Percentiles rank a stretch among this genome's conserved stretches.
Evolutionary conservation across 2,329 filamentous ascomycete species (phyloP).

Genomic region (Colletotrichum euphorbiae): DNA sequence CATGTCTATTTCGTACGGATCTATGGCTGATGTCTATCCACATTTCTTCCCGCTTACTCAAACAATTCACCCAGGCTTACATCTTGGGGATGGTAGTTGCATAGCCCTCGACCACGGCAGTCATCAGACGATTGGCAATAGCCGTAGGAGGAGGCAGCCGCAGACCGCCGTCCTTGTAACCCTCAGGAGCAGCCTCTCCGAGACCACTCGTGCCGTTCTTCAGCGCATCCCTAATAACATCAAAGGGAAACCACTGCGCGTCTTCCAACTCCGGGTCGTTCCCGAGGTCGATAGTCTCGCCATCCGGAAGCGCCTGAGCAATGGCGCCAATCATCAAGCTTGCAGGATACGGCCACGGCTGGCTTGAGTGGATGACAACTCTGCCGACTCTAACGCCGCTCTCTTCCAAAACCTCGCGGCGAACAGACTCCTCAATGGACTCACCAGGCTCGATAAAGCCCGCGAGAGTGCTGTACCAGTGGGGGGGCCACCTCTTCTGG

Average conservation of each 20-base stretch:
- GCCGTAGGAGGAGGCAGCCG: slow-evolving; percentile 86
- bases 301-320: slow-evolving; percentile 81
- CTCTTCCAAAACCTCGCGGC: slow-evolving; percentile 89
- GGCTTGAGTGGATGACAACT: slow-evolving; percentile 84
- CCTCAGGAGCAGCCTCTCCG: slow-evolving; percentile 71
- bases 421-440: slow-evolving; percentile 85
- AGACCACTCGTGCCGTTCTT: slow-evolving; percentile 73
- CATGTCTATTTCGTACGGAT: slow-evolving; percentile 41
- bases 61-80: slow-evolving; percentile 43
- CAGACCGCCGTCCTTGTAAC: slow-evolving; percentile 81
- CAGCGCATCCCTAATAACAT: slow-evolving; percentile 83
- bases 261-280: slow-evolving; percentile 93
- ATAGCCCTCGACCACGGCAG: slow-evolving; percentile 82
- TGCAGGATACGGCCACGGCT: slow-evolving; percentile 89
- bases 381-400: slow-evolving; percentile 80
- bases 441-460: slow-evolving; percentile 89
- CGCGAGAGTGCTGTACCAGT: slow-evolving; percentile 91
- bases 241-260: slow-evolving; percentile 87
- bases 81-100: slow-evolving; percentile 67
- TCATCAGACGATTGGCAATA: slow-evolving; percentile 91
- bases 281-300: slow-evolving; percentile 83
- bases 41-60: background rate
- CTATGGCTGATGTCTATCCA: slow-evolving; percentile 43
- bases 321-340: slow-evolving; percentile 90
- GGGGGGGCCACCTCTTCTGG: slow-evolving; percentile 81